Base-by-base conservation (phyloP, 2,329 filamentous ascomycete genomes). In the Drechslerella stenobrocha region DNA sequence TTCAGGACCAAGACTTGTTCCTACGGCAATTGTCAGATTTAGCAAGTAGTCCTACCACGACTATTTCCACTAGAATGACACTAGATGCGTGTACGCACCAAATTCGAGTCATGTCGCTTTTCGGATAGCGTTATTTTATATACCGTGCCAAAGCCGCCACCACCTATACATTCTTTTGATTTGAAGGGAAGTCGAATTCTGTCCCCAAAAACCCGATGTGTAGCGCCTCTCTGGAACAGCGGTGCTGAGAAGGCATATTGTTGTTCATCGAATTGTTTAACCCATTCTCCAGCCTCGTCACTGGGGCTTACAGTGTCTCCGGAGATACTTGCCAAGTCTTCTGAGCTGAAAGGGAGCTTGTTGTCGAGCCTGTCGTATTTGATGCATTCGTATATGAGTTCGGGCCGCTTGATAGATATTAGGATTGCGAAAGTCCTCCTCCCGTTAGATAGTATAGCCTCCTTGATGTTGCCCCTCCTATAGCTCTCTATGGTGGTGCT, bases 341-440 rank as follows among this genome's bases (percentile, higher is more conserved):
- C 18, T 7, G 18, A 18, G 15, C 37, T 42, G n/a, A 42, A 18
- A n/a, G 37, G 37, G 4, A 42, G 18, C 22, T 42, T 42, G 18
- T 18, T 20, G 18, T 42, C 37, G 6, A 42, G 37, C 22, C 15
- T n/a, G 37, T 42, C 37, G 15, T 42, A 18, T 20, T 42, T 18
- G 15, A 42, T 42, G 37, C 37, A 42, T 4, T 42, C 15, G 37
- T 42, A 42, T 5, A 42, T 42, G 9, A 42, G 37, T 18, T 42
- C 37, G 37, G 37, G 37, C 3, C 37, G 37, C 15, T 20, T 18
- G 37, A 42, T 20, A 18, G 37, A 42, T 3, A 42, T 20, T 20
- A 42, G 15, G 15, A 9, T 20, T 20, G 37, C 37, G 9, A 42
- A 42, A 18, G 15, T 42, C 37, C 18, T 13, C 18, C 22, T 42